Base-by-base conservation (phyloP, 257 asterid genomes). In the Gynochthodes officinalis region DNA sequence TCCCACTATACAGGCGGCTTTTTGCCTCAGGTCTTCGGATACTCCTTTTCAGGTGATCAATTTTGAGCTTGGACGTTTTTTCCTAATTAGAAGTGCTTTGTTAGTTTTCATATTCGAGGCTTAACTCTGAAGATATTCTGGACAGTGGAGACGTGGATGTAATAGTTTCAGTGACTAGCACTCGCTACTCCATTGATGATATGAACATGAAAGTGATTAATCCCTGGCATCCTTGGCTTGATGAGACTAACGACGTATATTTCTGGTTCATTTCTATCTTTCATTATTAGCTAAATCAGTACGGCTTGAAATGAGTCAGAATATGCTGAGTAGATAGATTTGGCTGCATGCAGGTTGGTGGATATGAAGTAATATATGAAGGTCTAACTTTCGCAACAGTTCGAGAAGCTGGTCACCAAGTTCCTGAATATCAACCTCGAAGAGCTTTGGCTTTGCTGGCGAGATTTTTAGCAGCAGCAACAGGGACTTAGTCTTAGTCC, bases 101-200 rank as follows among this genome's bases (percentile, higher is more conserved):
- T 42, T 19, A 16, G 33, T 40, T 64, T 40, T 42, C 54, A 21
- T 7, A 14, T 23, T 19, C n/a, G 72, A 50, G 72, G 72, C 61
- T 52, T 52, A 52, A 30, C 13, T n/a, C 46, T 32, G 10, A 52
- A 23, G 43, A 40, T 62, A 5, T 68, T 11, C 15, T 70, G 54
- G 39, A 69, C 84, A 83, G 87, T 80, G 87, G 87, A 13, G 87
- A 83, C 28, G 82, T 80, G 50, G 87, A 83, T 63, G 78, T 80
- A 42, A 78, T 80, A 30, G 84, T 83, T 63, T 70, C 87, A 27
- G 87, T 83, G 46, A 80, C 84, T 8, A 48, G 82, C 69, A 77
- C 87, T 21, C 75, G 84, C 8, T 83, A 83, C 75, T 63, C 82
- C 32, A 60, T 83, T 35, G 65, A 79, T 71, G 80, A 82, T 25